Evolutionary conservation across 2,329 filamentous ascomycete species (phyloP), one percentile per base, ranked within the genome.

Genomic region (Diaporthe sp.): DNA sequence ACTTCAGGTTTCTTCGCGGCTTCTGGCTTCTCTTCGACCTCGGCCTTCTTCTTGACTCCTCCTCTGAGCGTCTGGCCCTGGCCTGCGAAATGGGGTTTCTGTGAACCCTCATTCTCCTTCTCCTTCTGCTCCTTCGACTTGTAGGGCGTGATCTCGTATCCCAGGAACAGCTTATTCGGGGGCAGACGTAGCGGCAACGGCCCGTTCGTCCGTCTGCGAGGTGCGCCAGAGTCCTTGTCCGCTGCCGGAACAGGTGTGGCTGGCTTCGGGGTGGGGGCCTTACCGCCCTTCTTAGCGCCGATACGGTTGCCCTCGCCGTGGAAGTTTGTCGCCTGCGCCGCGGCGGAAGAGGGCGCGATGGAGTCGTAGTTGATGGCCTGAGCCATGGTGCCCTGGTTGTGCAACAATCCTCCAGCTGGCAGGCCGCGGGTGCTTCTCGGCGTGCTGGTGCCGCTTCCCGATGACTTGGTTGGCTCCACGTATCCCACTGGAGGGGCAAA

Each of bases 361-460:
- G 95, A 91, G 71, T 92, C 91, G 85, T 98, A 99, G 87, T 98
- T 98, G 87, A 99, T 98, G n/a, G 95, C 92, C 81, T 98, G 95
- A 0, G 97, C 96, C 97, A 99, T 99, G 76, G 93, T 96, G 15
- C 97, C 97, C 80, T 98, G 94, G 77, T 89, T 92, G 84, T 97
- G 95, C 34, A 98, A 84, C 22, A 94, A 86, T 6, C 96, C 95
- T 39, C 95, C 94, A 2, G 90, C 87, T 10, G 93, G 93, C 76
- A 94, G 84, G 17, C 91, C 91, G 73, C 89, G 87, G 5, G 85
- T 87, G 80, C 94, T 97, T 70, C 92, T 88, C 2, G 96, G 95
- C 22, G 96, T 98, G 84, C 93, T 96, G 25, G 95, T 96, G n/a
- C 96, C 96, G 79, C 94, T 97, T 37, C 83, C 83, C 72, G 81